phyloP scores from a whole-genome alignment of 2,329 filamentous ascomycete species.

The Pseudogymnoascus pannorum region DNA sequence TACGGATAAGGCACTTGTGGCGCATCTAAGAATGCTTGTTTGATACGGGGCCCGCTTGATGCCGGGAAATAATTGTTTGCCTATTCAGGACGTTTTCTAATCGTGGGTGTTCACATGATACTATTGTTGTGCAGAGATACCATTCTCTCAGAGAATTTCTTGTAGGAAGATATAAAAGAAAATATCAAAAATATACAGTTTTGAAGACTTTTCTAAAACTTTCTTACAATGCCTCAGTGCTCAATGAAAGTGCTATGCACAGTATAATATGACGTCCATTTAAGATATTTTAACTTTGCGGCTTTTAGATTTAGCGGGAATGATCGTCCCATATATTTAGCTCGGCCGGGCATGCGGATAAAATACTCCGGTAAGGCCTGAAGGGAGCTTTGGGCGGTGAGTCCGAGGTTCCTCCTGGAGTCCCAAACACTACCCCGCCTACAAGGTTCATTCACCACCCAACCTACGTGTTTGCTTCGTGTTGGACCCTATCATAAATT shows the following conservation, averaged over 20 bases:
- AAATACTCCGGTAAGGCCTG: neutral
- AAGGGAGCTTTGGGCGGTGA: conserved; percentile 4
- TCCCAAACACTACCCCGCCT: neutral
- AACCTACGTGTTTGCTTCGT: conserved; percentile 6
- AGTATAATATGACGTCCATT: neutral
- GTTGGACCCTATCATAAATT: neutral
- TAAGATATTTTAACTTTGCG: conserved; percentile 8
- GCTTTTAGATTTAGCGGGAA: neutral
- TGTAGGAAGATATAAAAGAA: neutral
- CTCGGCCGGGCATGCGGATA: neutral
- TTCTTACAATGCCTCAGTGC: neutral
- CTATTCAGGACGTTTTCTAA: too few species aligned
- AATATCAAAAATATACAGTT: neutral
- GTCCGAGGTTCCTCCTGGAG: neutral
- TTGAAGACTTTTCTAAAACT: neutral
- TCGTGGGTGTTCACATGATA: neutral
- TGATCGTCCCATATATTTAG: conserved; percentile 7
- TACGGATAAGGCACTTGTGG: neutral
- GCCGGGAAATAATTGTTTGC: neutral
- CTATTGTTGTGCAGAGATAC: neutral
- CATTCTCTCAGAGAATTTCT: neutral
- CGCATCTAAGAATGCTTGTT: neutral
- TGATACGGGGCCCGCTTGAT: too few species aligned
- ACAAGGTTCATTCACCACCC: conserved; percentile 1
- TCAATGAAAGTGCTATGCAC: neutral